Percentiles rank a stretch among this genome's conserved stretches.
phyloP scores from a whole-genome alignment of 2,329 filamentous ascomycete genomes.

The Alternaria incomplexa region DNA sequence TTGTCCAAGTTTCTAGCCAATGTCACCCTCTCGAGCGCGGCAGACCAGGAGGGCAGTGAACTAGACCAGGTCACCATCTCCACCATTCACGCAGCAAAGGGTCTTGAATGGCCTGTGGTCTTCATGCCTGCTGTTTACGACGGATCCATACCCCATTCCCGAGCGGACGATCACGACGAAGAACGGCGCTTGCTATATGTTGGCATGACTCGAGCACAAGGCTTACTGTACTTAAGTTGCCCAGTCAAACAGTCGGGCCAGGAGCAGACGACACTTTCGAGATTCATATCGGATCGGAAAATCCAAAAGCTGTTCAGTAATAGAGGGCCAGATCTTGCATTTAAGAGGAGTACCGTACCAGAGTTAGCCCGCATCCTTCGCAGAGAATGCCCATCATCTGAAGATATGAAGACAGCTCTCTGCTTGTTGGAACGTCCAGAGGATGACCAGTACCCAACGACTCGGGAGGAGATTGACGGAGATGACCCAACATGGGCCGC shows the following conservation, averaged over 20 bases:
- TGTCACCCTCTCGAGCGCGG: constrained; percentile 72
- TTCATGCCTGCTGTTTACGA: constrained; percentile 91
- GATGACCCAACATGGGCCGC: constrained; percentile 29
- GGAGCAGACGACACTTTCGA: constrained; percentile 70
- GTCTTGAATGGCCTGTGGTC: constrained; percentile 93
- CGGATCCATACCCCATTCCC: constrained; percentile 87
- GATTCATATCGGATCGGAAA: constrained; percentile 68
- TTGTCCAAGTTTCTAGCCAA: constrained; percentile 87
- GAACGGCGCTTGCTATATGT: constrained; percentile 91
- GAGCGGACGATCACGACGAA: constrained; percentile 84
- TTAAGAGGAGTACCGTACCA: constrained; percentile 67
- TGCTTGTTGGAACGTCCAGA: constrained; percentile 37
- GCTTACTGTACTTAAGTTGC: constrained; percentile 82
- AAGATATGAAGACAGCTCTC: constrained; percentile 30
- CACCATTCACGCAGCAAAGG: constrained; percentile 95
- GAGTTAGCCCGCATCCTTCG: constrained; percentile 75
- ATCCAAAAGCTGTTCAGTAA: constrained; percentile 62
- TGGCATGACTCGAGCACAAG: constrained; percentile 93
- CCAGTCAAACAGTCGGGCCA: constrained; percentile 70
- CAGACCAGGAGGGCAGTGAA: constrained; percentile 68
- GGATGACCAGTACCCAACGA: constrained; percentile 45
- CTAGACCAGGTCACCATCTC: constrained; percentile 80
- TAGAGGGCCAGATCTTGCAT: constrained; percentile 67
- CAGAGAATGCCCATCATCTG: constrained; percentile 64
- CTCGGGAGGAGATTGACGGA: constrained; percentile 43